A percentile compares a stretch with the other conserved stretches of the same genome.
Evolutionary conservation across 257 asterid genomes (phyloP).

Genomic region (Scutellaria baicalensis): DNA sequence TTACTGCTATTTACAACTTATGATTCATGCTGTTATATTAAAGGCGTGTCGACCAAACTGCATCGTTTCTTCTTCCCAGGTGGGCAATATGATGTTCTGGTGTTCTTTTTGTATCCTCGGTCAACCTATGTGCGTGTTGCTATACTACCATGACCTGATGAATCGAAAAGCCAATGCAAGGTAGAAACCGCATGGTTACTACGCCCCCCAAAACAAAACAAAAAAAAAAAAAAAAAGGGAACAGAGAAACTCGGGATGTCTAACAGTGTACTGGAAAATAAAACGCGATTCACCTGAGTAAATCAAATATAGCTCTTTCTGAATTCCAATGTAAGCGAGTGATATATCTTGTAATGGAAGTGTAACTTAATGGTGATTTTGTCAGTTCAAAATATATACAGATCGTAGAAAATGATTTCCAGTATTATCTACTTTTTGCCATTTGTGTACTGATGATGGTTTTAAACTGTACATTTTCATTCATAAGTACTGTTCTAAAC

Average conservation of each 20-base stretch:
- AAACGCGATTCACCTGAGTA: not conserved
- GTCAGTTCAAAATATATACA: too few species aligned
- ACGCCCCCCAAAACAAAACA: not conserved
- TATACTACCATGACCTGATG: conserved; percentile 92
- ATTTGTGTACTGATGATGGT: too few species aligned
- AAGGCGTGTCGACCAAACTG: not conserved
- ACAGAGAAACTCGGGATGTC: not conserved
- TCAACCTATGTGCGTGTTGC: conserved; percentile 87
- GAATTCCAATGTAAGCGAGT: not conserved
- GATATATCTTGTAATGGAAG: not conserved
- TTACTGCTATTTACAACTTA: not conserved
- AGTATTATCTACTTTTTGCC: too few species aligned
- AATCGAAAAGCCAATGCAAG: conserved; percentile 62
- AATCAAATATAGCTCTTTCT: not conserved
- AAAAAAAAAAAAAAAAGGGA: too few species aligned
- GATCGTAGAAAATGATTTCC: too few species aligned
- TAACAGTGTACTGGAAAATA: not conserved
- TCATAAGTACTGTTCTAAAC: too few species aligned
- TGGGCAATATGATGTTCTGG: conserved; percentile 97
- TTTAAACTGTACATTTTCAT: too few species aligned
- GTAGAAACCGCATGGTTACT: not conserved
- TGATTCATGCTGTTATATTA: not conserved
- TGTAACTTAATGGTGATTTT: too few species aligned
- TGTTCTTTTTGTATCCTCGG: conserved; percentile 83
- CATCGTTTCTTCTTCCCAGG: conserved; percentile 34